Base-by-base conservation (phyloP, 1,284 basidiomycete genomes). In the Ganoderma sp. region DNA sequence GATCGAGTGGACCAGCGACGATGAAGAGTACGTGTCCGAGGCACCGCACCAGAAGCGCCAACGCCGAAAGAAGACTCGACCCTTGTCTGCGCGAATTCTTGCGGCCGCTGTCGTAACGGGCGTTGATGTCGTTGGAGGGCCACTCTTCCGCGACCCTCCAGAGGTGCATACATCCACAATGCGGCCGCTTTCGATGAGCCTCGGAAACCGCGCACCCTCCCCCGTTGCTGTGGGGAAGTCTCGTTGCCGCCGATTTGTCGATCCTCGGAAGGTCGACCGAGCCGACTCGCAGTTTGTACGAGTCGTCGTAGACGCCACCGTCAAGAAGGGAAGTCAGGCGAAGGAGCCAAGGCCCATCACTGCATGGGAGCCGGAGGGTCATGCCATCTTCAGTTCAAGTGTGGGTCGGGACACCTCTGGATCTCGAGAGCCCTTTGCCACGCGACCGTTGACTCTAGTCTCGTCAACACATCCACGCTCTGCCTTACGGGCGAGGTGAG, bases 61-160 rank as follows among this genome's bases (percentile, higher is more conserved):
- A 58, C 65, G 42, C 63, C 66, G 32, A 45, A 73, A 69, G 52
- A 74, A 70, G 39, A 42, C 61, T 12, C 73, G 72, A 25, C 43
- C 75, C 0, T 70, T 77, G n/a, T 69, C 73, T 5, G 68, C 68
- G n/a, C 73, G 76, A 0, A 64, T 78, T 60, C 65, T 78, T 37
- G 67, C 73, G 25, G 77, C 77, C 17, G 77, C 75, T 48, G 71
- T 73, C 43, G 69, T 71, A 42, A 76, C 77, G 1, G 69, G 69
- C 43, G 73, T 75, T 4, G 70, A 73, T 25, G 39, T 74, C 15
- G 69, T 69, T n/a, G 65, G 65, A 2, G 61, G 66, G 2, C 56
- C 42, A 19, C 64, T 68, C 37, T 39, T 34, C 45, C 65, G 65
- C 41, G 52, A 50, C 32, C 34, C 62, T 3, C 19, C 56, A 8